Percentiles rank a stretch among this genome's conserved stretches.
Evolutionary conservation across 1,284 basidiomycete genomes (phyloP).

Genomic region (Phlebopus sp.): DNA sequence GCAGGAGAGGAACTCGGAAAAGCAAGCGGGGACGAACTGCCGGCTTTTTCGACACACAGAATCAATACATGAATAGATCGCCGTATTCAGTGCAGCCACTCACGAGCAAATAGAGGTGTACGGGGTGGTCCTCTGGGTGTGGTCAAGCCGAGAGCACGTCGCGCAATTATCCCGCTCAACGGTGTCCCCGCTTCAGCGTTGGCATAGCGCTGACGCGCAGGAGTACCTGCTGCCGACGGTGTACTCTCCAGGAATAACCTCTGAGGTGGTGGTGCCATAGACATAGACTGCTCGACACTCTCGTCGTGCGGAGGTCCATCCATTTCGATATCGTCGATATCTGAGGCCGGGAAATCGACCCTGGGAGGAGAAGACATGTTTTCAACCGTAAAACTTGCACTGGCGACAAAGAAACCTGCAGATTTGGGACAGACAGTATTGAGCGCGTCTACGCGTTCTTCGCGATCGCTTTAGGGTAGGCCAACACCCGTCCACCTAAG

Average conservation of each 20-base stretch:
- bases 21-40: conserved; percentile 68
- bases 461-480: conserved; percentile 30
- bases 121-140: conserved; percentile 57
- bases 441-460: conserved; percentile 44
- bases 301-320: conserved; percentile 30
- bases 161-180: conserved; percentile 47
- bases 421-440: conserved; percentile 11
- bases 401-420: background rate
- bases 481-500: conserved; percentile 4
- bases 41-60: conserved; percentile 33
- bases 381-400: background rate
- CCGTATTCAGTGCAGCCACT: conserved; percentile 19
- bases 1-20: conserved; percentile 71
- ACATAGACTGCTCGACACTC: conserved; percentile 41
- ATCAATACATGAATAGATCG: conserved; percentile 1
- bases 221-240: conserved; percentile 56
- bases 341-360: conserved; percentile 64
- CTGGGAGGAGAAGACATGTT: conserved; percentile 69
- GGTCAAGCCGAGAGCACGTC: conserved; percentile 59
- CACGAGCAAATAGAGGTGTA: conserved; percentile 56
- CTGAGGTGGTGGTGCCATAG: conserved; percentile 41
- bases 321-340: conserved; percentile 57
- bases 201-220: conserved; percentile 38
- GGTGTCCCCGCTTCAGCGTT: conserved; percentile 46
- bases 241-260: conserved; percentile 64